Percentiles rank a stretch among this genome's conserved stretches.
phyloP scores from a whole-genome alignment of 2,329 filamentous ascomycete species.

The Blastomyces gilchristii region DNA sequence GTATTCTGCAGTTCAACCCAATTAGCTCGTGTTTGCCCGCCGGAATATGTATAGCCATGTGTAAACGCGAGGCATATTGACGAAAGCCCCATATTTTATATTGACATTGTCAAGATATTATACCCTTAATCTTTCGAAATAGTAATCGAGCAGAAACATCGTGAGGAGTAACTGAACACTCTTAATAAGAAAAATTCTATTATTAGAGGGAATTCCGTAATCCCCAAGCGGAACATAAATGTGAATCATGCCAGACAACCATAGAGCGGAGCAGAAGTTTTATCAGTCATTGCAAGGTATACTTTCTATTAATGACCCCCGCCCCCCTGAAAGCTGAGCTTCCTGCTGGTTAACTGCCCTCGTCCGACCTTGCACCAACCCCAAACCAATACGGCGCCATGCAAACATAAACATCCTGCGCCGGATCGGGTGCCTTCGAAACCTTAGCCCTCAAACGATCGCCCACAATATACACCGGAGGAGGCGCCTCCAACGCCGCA shows the following conservation, averaged over 20 bases:
- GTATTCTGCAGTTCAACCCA: background rate
- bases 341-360: background rate
- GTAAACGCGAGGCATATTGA: background rate
- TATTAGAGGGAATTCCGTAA: background rate
- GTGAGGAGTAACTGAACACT: too few species aligned
- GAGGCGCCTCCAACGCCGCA: conserved; percentile 6
- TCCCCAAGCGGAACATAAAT: too few species aligned
- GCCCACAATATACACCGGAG: background rate
- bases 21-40: too few species aligned
- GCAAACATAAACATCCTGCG: background rate
- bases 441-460: background rate
- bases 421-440: background rate
- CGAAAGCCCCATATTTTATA: background rate
- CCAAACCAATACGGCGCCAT: background rate
- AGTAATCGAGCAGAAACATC: too few species aligned
- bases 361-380: too few species aligned
- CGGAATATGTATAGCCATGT: too few species aligned
- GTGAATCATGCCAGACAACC: background rate
- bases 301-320: background rate
- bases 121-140: background rate
- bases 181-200: too few species aligned
- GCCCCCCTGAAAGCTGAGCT: background rate
- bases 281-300: background rate
- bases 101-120: background rate
- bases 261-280: background rate